Percentiles rank a stretch among this genome's conserved stretches.
These are phyloP conservation scores for Aspergillus intermedius DNA, from an alignment of 2,329 filamentous ascomycete species.

Conservation along the genomic window DNA sequence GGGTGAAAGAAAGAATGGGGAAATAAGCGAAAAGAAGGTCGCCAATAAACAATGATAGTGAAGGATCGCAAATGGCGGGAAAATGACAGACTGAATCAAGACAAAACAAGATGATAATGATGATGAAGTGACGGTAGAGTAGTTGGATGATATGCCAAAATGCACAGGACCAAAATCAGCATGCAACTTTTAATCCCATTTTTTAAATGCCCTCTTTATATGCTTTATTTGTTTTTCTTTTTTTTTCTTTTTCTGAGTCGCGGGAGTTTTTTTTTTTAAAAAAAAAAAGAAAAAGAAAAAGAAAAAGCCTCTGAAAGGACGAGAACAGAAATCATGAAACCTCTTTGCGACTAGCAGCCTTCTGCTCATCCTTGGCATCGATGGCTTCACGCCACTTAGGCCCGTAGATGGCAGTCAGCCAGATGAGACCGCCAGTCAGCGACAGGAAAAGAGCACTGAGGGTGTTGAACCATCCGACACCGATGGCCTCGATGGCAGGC, in stretches of 20 bases:
- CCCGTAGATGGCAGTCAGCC: slow-evolving; percentile 47
- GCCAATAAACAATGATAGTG: no score
- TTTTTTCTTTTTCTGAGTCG: background rate
- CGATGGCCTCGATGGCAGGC: slow-evolving; percentile 66
- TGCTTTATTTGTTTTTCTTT: background rate
- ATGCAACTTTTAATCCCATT: background rate
- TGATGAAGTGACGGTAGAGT: background rate
- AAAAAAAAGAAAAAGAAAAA: no score
- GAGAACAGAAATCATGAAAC: background rate
- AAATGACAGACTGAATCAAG: no score
- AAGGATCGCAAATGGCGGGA: no score
- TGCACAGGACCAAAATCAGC: background rate
- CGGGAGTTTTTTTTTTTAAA: background rate
- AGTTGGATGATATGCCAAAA: background rate
- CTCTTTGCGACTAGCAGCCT: slow-evolving; percentile 19
- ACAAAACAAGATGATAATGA: background rate
- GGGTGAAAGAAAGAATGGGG: no score
- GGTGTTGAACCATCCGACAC: slow-evolving; percentile 75
- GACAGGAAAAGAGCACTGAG: slow-evolving; percentile 57
- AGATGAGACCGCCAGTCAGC: slow-evolving; percentile 39
- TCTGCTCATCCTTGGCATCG: slow-evolving; percentile 42
- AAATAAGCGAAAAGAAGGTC: no score
- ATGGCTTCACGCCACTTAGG: slow-evolving; percentile 48
- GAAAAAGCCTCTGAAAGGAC: background rate
- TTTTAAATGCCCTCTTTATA: background rate